phyloP scores from a whole-genome alignment of 768 basidiomycete genomes.

The Tricholoma matsutake region DNA sequence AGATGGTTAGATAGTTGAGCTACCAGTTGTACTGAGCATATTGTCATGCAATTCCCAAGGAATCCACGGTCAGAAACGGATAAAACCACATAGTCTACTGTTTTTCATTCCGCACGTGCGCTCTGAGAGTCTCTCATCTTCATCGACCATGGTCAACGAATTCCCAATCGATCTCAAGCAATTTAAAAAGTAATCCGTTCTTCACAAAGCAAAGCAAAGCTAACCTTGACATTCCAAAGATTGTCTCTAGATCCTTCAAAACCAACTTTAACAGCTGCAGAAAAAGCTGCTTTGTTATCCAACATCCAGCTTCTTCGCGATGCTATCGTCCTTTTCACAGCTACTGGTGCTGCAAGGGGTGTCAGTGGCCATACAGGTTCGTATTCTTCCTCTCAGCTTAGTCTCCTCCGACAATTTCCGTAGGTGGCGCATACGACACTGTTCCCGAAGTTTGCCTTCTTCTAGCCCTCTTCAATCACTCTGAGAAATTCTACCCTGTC shows the following conservation, averaged over 20 bases:
- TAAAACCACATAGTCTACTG: too few species aligned
- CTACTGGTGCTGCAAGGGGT: conserved; percentile 81
- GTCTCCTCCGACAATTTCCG: background rate
- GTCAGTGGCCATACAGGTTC: conserved; percentile 83
- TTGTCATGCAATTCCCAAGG: background rate
- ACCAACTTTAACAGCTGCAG: conserved; percentile 56
- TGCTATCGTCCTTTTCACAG: conserved; percentile 83
- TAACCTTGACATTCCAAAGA: conserved; percentile 31
- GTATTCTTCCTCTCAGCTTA: background rate
- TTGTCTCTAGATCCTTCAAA: conserved; percentile 71
- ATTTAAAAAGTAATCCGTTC: conserved; percentile 54
- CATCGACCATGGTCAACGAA: conserved; percentile 22
- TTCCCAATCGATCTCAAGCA: conserved; percentile 80
- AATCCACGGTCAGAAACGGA: too few species aligned
- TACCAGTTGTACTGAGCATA: background rate
- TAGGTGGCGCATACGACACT: conserved; percentile 69
- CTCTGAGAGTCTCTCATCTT: too few species aligned
- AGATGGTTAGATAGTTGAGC: background rate
- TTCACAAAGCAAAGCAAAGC: background rate
- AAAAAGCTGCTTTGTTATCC: conserved; percentile 52
- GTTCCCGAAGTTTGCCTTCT: conserved; percentile 84
- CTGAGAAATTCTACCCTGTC: conserved; percentile 61
- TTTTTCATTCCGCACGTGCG: too few species aligned
- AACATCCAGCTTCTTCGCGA: conserved; percentile 85
- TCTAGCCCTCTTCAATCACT: conserved; percentile 66